A percentile compares a stretch with the other conserved stretches of the same genome.
These are phyloP conservation scores for Neurospora sublineolata DNA, from an alignment of 495 filamentous ascomycete species.

Conservation along the genomic window DNA sequence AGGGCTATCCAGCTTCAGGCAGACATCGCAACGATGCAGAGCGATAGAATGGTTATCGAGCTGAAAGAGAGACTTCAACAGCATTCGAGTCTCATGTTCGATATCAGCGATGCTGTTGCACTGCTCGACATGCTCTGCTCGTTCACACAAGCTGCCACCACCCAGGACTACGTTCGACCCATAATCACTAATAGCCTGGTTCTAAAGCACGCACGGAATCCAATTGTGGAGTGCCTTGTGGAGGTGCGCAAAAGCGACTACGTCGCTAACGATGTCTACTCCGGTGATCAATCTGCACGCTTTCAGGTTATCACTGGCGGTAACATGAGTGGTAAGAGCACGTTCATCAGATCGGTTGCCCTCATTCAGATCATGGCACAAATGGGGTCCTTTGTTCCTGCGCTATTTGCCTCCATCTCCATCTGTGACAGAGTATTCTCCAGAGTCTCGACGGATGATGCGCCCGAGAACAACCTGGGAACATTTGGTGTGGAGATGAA, in stretches of 20 bases:
- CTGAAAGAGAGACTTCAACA: conserved; percentile 55
- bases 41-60: conserved; percentile 56
- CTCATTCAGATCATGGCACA: conserved; percentile 87
- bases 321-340: conserved; percentile 99
- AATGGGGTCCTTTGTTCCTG: conserved; percentile 84
- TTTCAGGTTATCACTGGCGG: conserved; percentile 93
- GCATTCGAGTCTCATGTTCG: conserved; percentile 60
- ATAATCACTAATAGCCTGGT: conserved; percentile 63
- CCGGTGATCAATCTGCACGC: conserved; percentile 60
- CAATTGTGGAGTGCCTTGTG: no score
- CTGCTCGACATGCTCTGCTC: conserved; percentile 83
- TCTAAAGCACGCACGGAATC: conserved; percentile 73
- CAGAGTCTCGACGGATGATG: conserved; percentile 74
- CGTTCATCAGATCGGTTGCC: conserved; percentile 80
- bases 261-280: conserved; percentile 75
- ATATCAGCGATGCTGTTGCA: conserved; percentile 74
- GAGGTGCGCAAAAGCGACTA: conserved; percentile 48
- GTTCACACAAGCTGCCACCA: conserved; percentile 69
- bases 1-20: conserved; percentile 45
- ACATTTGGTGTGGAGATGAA: conserved; percentile 93
- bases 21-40: conserved; percentile 69
- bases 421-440: conserved; percentile 78
- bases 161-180: conserved; percentile 70
- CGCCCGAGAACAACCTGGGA: conserved; percentile 80
- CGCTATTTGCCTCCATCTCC: conserved; percentile 68